Evolutionary conservation across 2,329 filamentous ascomycete genomes (phyloP), one percentile per base, ranked within the genome.

Genomic region (Cercospora canescens): DNA sequence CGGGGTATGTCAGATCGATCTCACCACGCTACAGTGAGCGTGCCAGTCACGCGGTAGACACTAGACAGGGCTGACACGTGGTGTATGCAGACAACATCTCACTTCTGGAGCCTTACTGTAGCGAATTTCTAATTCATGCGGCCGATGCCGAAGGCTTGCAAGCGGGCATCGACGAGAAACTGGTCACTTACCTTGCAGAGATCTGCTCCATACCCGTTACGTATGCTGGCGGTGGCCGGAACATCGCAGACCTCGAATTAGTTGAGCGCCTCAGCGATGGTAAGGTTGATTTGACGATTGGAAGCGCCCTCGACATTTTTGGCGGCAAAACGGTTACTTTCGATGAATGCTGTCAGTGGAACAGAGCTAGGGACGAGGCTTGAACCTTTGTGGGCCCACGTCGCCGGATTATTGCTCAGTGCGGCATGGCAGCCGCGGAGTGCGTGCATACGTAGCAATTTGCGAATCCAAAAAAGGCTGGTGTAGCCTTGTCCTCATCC

Each of bases 111-210:
- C 93, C 93, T 6, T 95, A 95, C 80, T 98, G 95, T 82, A 93
- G 91, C 68, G 95, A 99, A 79, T 98, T 99, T 76, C 86, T 99
- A 62, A 95, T 99, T 76, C 95, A 99, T 78, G 95, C 95, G 16
- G 95, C 95, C 48, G 95, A 99, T 79, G 95, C 97, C 69, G 95
- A 99, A 80, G 95, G 95, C 12, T 84, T 98, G 50, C 95, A 98
- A 78, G 87, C 88, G 74, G 95, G 95, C 55, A 91, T 99, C 69
- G 95, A 99, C 74, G 90, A 95, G 77, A 86, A 90, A 71, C 85
- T 99, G 12, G 93, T 99, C 8, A 80, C 84, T 71, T 87, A 85
- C 70, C 82, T 99, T 60, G 88, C 93, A 1, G 82, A 89, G 70
- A 98, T 95, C 93, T 97, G 93, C 77, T 89, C 84, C 41, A 94